A percentile compares a stretch with the other conserved stretches of the same genome.
phyloP scores from a whole-genome alignment of 805 yeast species.

The Nakazawaea holstii region DNA sequence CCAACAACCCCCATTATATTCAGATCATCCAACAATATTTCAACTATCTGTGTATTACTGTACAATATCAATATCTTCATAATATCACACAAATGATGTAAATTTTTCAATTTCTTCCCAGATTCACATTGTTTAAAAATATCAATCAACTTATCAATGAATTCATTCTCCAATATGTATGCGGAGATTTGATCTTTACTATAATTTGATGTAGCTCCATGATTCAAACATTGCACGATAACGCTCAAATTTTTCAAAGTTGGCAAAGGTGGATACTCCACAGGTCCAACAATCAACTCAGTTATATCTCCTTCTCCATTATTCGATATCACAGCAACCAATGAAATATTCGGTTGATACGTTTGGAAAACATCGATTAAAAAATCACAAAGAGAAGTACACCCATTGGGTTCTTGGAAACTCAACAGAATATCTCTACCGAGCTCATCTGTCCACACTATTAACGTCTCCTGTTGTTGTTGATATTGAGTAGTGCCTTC shows the following conservation, averaged over 20 bases:
- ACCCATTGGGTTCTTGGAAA: conserved; percentile 89
- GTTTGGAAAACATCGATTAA: conserved; percentile 62
- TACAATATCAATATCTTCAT: conserved; percentile 65
- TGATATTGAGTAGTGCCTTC: conserved; percentile 80
- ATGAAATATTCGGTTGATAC: conserved; percentile 58
- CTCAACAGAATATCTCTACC: conserved; percentile 80
- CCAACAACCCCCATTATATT: conserved; percentile 61
- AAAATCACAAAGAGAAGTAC: conserved; percentile 78
- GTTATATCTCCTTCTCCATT: conserved; percentile 46
- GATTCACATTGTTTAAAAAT: conserved; percentile 55
- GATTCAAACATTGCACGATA: conserved; percentile 52
- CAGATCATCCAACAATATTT: conserved; percentile 48
- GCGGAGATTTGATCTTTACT: conserved; percentile 56
- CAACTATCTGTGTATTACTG: conserved; percentile 62
- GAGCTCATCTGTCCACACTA: conserved; percentile 83
- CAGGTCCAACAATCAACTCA: conserved; percentile 78
- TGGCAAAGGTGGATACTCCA: conserved; percentile 60
- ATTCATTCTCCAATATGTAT: conserved; percentile 49
- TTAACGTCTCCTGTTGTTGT: conserved; percentile 88
- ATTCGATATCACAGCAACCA: conserved; percentile 59
- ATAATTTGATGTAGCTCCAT: conserved; percentile 55
- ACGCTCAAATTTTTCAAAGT: conserved; percentile 43
- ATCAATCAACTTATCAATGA: conserved; percentile 43
- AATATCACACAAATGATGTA: conserved; percentile 68
- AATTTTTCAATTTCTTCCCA: conserved; percentile 41